A percentile compares a stretch with the other conserved stretches of the same genome.
Evolutionary conservation across 2,329 filamentous ascomycete species (phyloP).

Genomic region (Elsinoe perseae): DNA sequence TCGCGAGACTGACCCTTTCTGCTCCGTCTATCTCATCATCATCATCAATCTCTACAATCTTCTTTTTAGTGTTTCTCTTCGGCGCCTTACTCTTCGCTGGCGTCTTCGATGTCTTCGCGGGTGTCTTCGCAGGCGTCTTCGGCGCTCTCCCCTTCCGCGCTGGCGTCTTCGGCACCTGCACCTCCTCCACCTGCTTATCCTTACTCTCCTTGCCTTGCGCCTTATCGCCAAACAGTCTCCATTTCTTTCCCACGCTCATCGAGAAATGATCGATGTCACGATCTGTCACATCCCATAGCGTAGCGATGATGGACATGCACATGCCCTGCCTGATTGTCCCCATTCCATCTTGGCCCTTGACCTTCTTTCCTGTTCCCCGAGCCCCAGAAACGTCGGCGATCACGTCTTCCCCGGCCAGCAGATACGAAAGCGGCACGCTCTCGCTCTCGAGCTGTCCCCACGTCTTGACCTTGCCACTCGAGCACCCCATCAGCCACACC

Average conservation of each 20-base stretch:
- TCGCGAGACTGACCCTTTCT: slow-evolving; percentile 52
- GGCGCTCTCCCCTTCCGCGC: slow-evolving; percentile 22
- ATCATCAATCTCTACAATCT: slow-evolving; percentile 25
- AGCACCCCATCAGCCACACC: slow-evolving; percentile 89
- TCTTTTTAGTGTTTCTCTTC: slow-evolving; percentile 26
- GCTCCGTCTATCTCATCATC: slow-evolving; percentile 23
- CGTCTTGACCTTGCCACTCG: slow-evolving; percentile 71
- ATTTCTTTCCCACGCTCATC: slow-evolving; percentile 67
- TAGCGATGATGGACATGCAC: slow-evolving; percentile 72
- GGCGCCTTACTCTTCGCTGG: slow-evolving; percentile 26
- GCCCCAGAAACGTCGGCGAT: background rate
- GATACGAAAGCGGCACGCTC: slow-evolving; percentile 84
- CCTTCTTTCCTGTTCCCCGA: background rate
- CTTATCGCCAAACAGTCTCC: slow-evolving; percentile 56
- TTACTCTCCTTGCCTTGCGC: slow-evolving; percentile 13
- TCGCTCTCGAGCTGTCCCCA: slow-evolving; percentile 84
- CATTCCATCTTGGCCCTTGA: background rate
- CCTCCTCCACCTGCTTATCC: slow-evolving; percentile 21
- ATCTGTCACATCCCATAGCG: slow-evolving; percentile 96
- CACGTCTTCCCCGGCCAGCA: slow-evolving; percentile 62
- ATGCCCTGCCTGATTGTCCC: slow-evolving; percentile 21
- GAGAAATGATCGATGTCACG: slow-evolving; percentile 94
- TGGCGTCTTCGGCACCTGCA: slow-evolving; percentile 26
- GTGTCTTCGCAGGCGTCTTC: slow-evolving; percentile 28
- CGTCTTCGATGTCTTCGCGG: slow-evolving; percentile 26